Evolutionary conservation across 1,284 basidiomycete species (phyloP).

Genomic region (Marasmius fiardii): DNA sequence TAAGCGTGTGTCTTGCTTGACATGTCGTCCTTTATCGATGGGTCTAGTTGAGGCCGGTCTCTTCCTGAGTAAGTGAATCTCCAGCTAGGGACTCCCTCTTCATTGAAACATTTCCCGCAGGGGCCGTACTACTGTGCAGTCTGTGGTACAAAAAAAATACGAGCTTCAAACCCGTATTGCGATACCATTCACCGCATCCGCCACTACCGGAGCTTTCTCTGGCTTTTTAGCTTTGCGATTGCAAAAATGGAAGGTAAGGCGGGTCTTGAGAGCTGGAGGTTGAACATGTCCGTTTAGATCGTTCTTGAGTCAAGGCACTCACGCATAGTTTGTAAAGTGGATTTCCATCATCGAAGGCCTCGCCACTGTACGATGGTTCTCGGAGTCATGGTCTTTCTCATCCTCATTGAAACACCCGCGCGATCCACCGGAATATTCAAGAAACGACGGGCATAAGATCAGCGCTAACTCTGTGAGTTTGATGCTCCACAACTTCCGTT

Average conservation of each 20-base stretch:
- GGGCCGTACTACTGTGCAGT: background rate
- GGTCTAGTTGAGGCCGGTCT: background rate
- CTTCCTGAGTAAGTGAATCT: background rate
- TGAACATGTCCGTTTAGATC: background rate
- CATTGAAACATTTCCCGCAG: background rate
- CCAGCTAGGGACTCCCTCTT: background rate
- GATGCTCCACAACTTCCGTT: background rate
- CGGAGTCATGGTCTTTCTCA: background rate
- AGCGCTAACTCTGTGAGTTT: background rate
- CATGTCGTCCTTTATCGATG: background rate
- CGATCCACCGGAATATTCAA: background rate
- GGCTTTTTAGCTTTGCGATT: background rate
- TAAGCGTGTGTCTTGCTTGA: too few relatives aligned
- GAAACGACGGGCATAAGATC: background rate
- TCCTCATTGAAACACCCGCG: background rate
- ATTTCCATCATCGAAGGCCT: background rate
- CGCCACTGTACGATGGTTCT: background rate
- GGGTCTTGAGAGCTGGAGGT: background rate
- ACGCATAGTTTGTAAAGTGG: background rate
- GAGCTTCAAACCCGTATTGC: background rate
- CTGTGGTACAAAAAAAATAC: background rate
- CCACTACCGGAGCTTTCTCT: background rate
- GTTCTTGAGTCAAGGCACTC: background rate
- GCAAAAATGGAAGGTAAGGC: background rate
- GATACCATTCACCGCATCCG: background rate